A percentile compares a stretch with the other conserved stretches of the same genome.
phyloP scores from a whole-genome alignment of 768 basidiomycete genomes.

The Termitomyces sp. region DNA sequence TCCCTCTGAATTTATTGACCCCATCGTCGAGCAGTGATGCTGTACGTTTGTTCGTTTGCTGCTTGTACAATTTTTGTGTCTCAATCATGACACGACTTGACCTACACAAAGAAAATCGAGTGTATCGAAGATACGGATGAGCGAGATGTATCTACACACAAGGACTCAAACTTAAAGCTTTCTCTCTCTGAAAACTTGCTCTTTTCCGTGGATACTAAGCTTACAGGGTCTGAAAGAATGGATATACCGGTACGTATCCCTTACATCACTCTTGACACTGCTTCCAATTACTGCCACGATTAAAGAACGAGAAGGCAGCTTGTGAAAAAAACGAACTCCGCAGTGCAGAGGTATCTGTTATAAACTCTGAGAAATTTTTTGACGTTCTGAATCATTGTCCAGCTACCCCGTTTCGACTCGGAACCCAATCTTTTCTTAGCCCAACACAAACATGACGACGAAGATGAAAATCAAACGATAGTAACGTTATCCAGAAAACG shows the following conservation, averaged over 20 bases:
- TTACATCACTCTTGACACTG: not conserved
- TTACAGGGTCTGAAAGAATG: not conserved
- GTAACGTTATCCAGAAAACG: not conserved
- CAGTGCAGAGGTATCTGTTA: conserved; percentile 1
- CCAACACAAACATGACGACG: conserved; percentile 8
- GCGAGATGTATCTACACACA: not conserved
- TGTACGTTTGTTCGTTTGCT: not conserved
- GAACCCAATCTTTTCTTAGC: not conserved
- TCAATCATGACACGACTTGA: too few species aligned
- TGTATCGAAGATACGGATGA: not conserved
- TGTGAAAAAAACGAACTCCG: not conserved
- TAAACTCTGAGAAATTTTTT: not conserved
- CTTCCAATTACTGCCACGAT: not conserved
- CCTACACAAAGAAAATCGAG: not conserved
- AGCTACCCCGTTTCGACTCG: conserved; percentile 6
- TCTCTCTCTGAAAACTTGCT: not conserved
- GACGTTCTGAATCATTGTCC: not conserved
- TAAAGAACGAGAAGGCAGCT: not conserved
- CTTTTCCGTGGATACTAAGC: not conserved
- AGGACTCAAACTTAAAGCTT: not conserved
- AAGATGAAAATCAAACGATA: not conserved
- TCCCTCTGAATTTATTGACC: not conserved
- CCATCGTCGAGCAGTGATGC: not conserved
- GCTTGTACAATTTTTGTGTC: not conserved
- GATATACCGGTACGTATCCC: not conserved